phyloP scores from a whole-genome alignment of 148 eudicot species.

The Silene latifolia region DNA sequence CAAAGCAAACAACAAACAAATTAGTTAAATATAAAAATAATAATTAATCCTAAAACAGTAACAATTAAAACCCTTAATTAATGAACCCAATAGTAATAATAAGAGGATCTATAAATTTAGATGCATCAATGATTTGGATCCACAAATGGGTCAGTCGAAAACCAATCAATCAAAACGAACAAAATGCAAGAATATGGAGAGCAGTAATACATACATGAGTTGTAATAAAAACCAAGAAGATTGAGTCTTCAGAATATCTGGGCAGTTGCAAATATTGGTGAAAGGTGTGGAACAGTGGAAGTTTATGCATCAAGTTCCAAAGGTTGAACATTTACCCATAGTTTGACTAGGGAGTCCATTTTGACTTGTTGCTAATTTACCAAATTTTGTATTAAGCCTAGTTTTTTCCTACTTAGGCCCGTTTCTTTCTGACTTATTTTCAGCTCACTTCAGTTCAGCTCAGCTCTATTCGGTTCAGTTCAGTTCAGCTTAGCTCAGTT shows the following conservation, averaged over 20 bases:
- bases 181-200: not conserved
- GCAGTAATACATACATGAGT: not conserved
- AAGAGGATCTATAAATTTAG: not conserved
- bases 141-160: not conserved
- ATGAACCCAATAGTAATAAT: not conserved
- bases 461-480: no score
- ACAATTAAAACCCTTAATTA: not conserved
- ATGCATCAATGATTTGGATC: constrained; percentile 13
- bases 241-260: constrained; percentile 4
- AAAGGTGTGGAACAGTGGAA: not conserved
- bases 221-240: not conserved
- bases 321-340: constrained; percentile 1
- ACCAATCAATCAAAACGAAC: not conserved
- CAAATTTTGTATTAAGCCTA: no score
- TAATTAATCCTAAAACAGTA: not conserved
- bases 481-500: no score
- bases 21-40: not conserved
- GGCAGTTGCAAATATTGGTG: not conserved
- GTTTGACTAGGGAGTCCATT: not conserved
- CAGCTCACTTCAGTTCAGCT: no score
- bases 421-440: no score
- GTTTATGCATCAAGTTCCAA: not conserved
- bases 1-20: constrained; percentile 15
- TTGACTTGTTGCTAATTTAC: not conserved
- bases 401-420: no score